Percentiles rank a stretch among this genome's conserved stretches.
These are phyloP conservation scores for Trichoderma gracile DNA, from an alignment of 2,329 filamentous ascomycete species.

Conservation along the genomic window DNA sequence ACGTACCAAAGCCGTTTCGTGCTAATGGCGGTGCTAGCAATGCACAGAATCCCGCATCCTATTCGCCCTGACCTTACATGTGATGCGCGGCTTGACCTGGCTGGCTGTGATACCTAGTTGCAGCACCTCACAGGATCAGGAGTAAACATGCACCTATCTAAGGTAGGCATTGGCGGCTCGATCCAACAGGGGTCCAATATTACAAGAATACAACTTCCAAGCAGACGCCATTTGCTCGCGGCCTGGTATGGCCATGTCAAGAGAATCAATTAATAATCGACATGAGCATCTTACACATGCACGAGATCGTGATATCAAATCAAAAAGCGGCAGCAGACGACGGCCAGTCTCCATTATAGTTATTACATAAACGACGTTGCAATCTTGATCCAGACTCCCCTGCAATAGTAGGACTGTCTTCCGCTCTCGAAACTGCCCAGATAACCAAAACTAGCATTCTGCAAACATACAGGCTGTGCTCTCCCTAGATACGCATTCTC, in stretches of 20 bases:
- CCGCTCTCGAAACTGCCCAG: not conserved
- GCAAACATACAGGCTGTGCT: not conserved
- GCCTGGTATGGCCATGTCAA: not conserved
- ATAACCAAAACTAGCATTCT: conserved; percentile 15
- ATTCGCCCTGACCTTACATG: not conserved
- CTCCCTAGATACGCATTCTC: not conserved
- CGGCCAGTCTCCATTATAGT: conserved; percentile 14
- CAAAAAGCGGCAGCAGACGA: conserved; percentile 8
- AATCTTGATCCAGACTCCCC: conserved; percentile 23
- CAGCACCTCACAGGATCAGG: no score
- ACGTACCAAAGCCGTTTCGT: not conserved
- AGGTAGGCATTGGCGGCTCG: no score
- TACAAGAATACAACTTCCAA: not conserved
- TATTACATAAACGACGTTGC: conserved; percentile 27
- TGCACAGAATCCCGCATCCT: not conserved
- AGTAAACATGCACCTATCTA: no score
- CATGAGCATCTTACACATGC: not conserved
- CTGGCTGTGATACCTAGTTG: not conserved
- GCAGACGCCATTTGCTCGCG: no score
- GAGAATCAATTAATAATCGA: not conserved
- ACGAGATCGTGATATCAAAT: not conserved
- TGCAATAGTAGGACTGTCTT: not conserved
- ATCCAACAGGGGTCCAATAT: not conserved
- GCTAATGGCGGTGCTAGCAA: conserved; percentile 1
- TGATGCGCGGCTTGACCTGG: not conserved